Evolutionary conservation across 495 filamentous ascomycete genomes (phyloP).

Genomic region (Parmelia sp.): DNA sequence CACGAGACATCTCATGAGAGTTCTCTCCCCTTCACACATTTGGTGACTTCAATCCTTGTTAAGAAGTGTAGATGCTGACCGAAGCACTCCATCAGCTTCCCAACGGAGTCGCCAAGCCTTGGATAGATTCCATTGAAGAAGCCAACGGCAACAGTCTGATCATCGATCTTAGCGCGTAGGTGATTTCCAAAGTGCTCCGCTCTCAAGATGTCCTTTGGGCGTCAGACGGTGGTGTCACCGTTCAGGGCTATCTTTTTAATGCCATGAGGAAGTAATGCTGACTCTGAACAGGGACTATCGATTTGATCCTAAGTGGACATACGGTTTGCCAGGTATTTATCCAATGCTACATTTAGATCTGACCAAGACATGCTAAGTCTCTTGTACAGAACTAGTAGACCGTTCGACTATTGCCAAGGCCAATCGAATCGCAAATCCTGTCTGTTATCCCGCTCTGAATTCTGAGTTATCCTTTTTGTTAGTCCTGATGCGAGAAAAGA

Average conservation of each 20-base stretch:
- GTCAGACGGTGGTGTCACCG: too few species aligned
- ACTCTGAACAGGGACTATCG: conserved; percentile 59
- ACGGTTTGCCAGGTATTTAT: conserved; percentile 62
- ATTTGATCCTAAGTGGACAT: conserved; percentile 86
- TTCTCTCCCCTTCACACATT: background rate
- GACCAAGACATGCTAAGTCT: background rate
- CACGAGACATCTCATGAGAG: background rate
- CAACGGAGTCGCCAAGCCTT: conserved; percentile 95
- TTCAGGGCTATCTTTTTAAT: too few species aligned
- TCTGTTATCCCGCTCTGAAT: conserved; percentile 55
- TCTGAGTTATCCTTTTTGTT: background rate
- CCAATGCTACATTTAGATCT: background rate
- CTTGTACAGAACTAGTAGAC: conserved; percentile 58
- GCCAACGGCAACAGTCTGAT: conserved; percentile 70
- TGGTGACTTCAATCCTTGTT: background rate
- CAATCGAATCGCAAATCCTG: conserved; percentile 86
- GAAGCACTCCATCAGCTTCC: conserved; percentile 45
- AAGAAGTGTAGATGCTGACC: background rate
- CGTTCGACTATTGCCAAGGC: conserved; percentile 72
- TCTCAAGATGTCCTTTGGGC: background rate
- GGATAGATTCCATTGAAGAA: conserved; percentile 83
- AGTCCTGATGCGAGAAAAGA: too few species aligned
- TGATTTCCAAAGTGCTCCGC: background rate
- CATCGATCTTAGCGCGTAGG: conserved; percentile 73
- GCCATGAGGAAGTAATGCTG: background rate